Evolutionary conservation across 257 asterid genomes (phyloP).

Genomic region (Petunia axillaris): DNA sequence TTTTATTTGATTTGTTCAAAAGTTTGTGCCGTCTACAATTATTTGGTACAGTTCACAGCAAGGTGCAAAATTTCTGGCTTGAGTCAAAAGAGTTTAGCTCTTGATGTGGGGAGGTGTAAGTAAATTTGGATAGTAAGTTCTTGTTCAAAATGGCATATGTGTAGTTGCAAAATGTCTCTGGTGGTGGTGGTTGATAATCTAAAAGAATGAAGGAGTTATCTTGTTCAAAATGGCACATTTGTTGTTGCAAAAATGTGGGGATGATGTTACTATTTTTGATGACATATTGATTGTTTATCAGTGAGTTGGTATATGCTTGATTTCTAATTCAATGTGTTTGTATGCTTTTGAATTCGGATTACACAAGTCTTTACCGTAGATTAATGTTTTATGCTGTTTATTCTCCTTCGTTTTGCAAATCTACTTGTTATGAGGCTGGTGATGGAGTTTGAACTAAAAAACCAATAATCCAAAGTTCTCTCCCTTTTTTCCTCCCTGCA

Average conservation of each 20-base stretch:
- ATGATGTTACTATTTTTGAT: no score
- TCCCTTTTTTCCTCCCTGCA: neutral
- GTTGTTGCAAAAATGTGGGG: neutral
- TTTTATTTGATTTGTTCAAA: neutral
- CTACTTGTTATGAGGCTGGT: neutral
- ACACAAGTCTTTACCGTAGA: neutral
- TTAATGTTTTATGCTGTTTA: neutral
- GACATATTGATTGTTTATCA: neutral
- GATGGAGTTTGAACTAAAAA: neutral
- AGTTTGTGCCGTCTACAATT: neutral
- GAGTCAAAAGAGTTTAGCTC: neutral
- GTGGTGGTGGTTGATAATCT: no score
- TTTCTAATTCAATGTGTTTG: neutral
- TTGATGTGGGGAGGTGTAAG: neutral
- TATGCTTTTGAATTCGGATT: neutral
- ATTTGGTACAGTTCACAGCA: conserved; percentile 3
- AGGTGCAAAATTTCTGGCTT: neutral
- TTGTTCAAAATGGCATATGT: neutral
- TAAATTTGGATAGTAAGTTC: neutral
- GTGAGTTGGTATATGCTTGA: neutral
- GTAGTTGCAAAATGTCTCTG: neutral
- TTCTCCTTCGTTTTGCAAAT: neutral
- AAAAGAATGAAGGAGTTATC: neutral
- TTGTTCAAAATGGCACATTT: neutral
- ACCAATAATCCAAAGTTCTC: neutral